Percentiles rank a stretch among this genome's conserved stretches.
Evolutionary conservation across 169 alveolate species (phyloP).

Genomic region (Babesia divergens): DNA sequence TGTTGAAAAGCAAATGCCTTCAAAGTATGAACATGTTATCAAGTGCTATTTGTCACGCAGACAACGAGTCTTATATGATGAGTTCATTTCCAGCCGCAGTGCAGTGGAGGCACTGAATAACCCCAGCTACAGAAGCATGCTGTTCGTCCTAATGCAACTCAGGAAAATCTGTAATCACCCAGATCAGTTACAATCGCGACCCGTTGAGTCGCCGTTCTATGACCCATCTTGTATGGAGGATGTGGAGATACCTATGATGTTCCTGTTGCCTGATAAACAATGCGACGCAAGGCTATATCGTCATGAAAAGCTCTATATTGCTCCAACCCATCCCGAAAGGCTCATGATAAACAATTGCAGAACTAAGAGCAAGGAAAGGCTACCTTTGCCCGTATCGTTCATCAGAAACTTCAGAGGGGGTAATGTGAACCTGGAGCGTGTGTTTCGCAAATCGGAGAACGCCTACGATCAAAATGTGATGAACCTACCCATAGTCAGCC

Average conservation of each 20-base stretch:
- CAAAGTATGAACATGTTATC: constrained; percentile 93
- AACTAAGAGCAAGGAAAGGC: not conserved
- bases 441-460: not conserved
- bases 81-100: constrained; percentile 84
- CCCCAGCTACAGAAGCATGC: constrained; percentile 91
- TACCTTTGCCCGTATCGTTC: constrained; percentile 2
- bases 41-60: constrained; percentile 88
- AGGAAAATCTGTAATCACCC: constrained; percentile 99
- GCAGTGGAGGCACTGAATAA: constrained; percentile 75
- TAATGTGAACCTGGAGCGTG: not conserved
- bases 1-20: constrained; percentile 98
- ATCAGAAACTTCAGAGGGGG: not conserved
- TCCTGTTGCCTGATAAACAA: not conserved
- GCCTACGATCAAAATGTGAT: not conserved
- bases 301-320: not conserved
- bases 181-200: constrained; percentile 93
- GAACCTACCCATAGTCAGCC: constrained; percentile 10
- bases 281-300: not conserved
- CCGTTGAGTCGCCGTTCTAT: constrained; percentile 66
- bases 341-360: not conserved
- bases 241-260: not conserved
- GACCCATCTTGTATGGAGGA: constrained; percentile 21
- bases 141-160: constrained; percentile 94
- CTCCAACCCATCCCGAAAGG: not conserved
- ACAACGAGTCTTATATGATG: constrained; percentile 95